Conservation (phyloP, 768 basidiomycete species). For the Hericium rajendrae region DNA sequence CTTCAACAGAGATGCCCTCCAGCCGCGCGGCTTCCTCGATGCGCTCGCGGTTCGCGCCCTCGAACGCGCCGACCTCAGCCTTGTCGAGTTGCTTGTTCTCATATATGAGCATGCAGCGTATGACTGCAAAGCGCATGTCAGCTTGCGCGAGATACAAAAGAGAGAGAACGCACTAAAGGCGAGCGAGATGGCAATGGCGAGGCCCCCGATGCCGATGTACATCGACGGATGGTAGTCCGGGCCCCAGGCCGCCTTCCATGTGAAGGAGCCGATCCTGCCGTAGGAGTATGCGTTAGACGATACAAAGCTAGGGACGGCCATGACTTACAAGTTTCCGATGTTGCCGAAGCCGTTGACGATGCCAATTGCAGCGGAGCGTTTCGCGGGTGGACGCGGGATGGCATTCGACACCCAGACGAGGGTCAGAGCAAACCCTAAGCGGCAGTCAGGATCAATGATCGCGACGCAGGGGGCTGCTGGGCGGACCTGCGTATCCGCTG, state of each 20-base stretch:
- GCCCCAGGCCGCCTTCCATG: constrained; percentile 54
- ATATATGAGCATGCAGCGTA: constrained; percentile 34
- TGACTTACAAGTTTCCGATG: constrained; percentile 46
- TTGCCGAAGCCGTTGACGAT: constrained; percentile 56
- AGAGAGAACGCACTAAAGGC: constrained; percentile 21
- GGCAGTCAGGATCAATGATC: no score
- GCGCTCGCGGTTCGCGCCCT: constrained; percentile 36
- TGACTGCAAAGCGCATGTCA: constrained; percentile 21
- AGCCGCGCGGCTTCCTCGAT: constrained; percentile 49
- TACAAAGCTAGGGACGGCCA: neutral
- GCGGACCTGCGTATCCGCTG: constrained; percentile 35
- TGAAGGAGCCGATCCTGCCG: constrained; percentile 46
- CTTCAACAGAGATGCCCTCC: constrained; percentile 50
- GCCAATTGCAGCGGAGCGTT: constrained; percentile 45
- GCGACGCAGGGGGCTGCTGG: neutral
- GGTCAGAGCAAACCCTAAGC: constrained; percentile 31
- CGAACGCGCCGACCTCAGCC: constrained; percentile 31
- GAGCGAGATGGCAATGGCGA: constrained; percentile 24
- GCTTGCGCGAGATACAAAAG: neutral
- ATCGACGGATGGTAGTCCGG: constrained; percentile 56
- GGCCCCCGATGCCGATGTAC: constrained; percentile 34
- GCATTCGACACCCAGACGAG: constrained; percentile 57
- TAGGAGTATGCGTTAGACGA: neutral
- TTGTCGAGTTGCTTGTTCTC: constrained; percentile 43
- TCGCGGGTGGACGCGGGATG: constrained; percentile 51